Evolutionary conservation across 1,284 basidiomycete genomes (phyloP).

Genomic region (Vanrija humicola): DNA sequence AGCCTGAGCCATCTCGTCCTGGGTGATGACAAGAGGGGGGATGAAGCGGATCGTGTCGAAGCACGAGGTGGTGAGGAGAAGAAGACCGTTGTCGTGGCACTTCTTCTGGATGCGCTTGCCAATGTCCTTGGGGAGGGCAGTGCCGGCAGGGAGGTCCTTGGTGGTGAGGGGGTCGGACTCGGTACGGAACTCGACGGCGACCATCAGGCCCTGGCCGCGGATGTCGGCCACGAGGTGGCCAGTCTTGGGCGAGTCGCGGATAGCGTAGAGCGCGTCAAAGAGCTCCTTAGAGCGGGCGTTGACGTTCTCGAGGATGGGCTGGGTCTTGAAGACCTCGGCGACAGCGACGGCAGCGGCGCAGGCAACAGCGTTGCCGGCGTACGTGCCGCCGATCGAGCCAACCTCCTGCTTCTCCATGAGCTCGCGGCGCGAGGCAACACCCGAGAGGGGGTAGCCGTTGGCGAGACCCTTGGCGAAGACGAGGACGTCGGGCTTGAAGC

Average conservation of each 20-base stretch:
- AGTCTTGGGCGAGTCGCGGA: constrained; percentile 50
- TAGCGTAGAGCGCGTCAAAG: constrained; percentile 57
- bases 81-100: constrained; percentile 76
- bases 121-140: constrained; percentile 59
- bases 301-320: constrained; percentile 75
- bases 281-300: constrained; percentile 68
- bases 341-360: constrained; percentile 84
- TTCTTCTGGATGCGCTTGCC: constrained; percentile 71
- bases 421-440: constrained; percentile 74
- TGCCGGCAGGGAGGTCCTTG: constrained; percentile 40
- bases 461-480: constrained; percentile 74
- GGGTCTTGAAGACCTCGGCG: constrained; percentile 69
- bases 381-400: constrained; percentile 84
- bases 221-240: constrained; percentile 50
- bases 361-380: constrained; percentile 81
- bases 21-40: constrained; percentile 63
- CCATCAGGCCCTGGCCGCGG: constrained; percentile 50
- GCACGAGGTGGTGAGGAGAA: constrained; percentile 56
- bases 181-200: constrained; percentile 40
- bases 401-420: constrained; percentile 74
- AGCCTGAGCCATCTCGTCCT: constrained; percentile 61
- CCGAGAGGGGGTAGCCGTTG: constrained; percentile 75
- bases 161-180: constrained; percentile 26
- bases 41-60: constrained; percentile 59
- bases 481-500: constrained; percentile 81